Conservation (phyloP, 1,139 yeast genomes). For the Taphrina wiesneri region DNA sequence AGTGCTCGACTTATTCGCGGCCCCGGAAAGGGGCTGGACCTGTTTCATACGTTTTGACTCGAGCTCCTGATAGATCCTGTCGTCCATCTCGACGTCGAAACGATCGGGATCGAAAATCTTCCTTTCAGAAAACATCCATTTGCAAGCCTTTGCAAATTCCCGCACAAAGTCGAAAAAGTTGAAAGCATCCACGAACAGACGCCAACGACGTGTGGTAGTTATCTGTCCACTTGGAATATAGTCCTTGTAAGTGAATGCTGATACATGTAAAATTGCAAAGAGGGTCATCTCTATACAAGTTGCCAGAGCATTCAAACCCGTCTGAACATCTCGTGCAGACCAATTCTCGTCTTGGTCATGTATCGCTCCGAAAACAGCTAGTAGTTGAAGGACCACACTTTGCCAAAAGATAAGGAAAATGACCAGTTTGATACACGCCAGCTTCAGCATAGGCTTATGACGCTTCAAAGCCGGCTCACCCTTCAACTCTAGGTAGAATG, state of each 20-base stretch:
- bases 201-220: slow-evolving; percentile 9
- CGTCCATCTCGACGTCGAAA: neutral
- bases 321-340: slow-evolving; percentile 8
- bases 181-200: slow-evolving; percentile 9
- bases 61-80: neutral
- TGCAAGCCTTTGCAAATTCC: slow-evolving; percentile 2
- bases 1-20: neutral
- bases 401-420: slow-evolving; percentile 22
- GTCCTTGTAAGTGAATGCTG: slow-evolving; percentile 8
- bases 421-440: slow-evolving; percentile 11
- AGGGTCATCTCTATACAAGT: slow-evolving; percentile 13
- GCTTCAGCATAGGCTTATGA: neutral
- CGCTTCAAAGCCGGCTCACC: slow-evolving; percentile 14
- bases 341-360: neutral
- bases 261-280: slow-evolving; percentile 1
- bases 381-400: neutral
- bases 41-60: neutral
- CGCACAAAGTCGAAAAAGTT: neutral
- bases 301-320: slow-evolving; percentile 10
- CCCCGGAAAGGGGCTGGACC: neutral
- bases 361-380: neutral
- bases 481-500: slow-evolving; percentile 11
- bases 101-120: neutral
- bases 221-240: neutral
- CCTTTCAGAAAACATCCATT: neutral